These are phyloP conservation scores for Eimeria acervulina DNA, from an alignment of 169 alveolate genomes.

Conservation along the genomic window DNA sequence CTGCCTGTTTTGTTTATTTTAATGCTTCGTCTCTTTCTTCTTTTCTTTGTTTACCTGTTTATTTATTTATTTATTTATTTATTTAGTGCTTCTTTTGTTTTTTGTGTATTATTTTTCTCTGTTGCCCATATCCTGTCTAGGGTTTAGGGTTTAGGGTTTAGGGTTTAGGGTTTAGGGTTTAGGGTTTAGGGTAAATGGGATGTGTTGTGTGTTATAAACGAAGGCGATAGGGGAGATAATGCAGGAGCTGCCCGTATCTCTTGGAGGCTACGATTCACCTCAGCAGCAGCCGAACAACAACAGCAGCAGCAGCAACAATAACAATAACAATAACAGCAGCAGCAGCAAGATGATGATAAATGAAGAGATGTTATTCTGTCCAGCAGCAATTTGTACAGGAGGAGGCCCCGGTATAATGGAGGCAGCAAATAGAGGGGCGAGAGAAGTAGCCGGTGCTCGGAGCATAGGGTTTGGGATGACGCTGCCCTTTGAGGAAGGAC, in stretches of 20 bases:
- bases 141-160: too few relatives aligned
- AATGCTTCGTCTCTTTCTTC: too few relatives aligned
- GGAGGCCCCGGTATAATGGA: constrained; percentile 91
- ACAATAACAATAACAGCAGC: constrained; percentile 39
- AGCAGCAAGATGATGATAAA: constrained; percentile 11
- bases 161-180: neutral
- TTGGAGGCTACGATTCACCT: constrained; percentile 80
- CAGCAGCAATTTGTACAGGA: constrained; percentile 89
- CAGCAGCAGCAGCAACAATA: constrained; percentile 74
- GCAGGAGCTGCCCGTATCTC: constrained; percentile 81
- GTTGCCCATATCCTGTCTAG: too few relatives aligned
- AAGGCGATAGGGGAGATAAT: constrained; percentile 65
- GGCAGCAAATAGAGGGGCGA: constrained; percentile 89
- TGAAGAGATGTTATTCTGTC: too few relatives aligned
- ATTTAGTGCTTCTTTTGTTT: too few relatives aligned
- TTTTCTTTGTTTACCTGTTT: too few relatives aligned
- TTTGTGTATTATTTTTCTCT: too few relatives aligned
- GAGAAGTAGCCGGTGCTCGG: constrained; percentile 86
- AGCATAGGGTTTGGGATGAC: constrained; percentile 88
- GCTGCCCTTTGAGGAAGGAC: constrained; percentile 87
- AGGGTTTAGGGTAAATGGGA: too few relatives aligned
- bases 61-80: too few relatives aligned
- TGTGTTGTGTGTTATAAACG: too few relatives aligned
- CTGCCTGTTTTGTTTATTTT: too few relatives aligned
- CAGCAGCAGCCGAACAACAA: constrained; percentile 57